Evolutionary conservation across 1,284 basidiomycete genomes (phyloP), one percentile per base, ranked within the genome.

Genomic region (Apiotrichum brassicae): DNA sequence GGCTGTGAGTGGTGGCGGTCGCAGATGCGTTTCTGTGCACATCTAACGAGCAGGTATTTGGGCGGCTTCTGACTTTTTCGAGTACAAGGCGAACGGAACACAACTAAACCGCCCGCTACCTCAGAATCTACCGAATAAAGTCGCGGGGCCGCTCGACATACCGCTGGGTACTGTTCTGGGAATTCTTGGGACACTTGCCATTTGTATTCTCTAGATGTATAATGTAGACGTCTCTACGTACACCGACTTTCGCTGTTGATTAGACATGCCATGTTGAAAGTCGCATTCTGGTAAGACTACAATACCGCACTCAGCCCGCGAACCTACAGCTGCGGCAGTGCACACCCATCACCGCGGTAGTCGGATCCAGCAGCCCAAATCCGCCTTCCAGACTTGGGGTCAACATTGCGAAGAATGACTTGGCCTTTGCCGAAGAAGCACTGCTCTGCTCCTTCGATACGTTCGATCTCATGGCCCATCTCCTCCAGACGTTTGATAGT

Each of bases 381-480:
- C 22, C 56, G 40, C 49, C 49, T 59, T 2, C 61, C 61, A 6
- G 49, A 57, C 28, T 46, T 41, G 36, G 48, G 34, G 40, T 61
- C 61, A 4, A 49, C 46, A 1, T 50, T 57, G 25, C 51, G 34
- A 35, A 61, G 37, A 18, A 61, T 61, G 16, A 56, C 59, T 51
- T 63, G 61, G 12, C 61, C 59, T 46, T 61, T 63, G 12, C 57
- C 59, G 32, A 63, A 61, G 18, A 60, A 52, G 18, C 57, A 41
- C 38, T 58, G 59, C 37, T 59, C 53, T 6, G 48, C 43, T 3
- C 57, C 59, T 34, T 54, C 47, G 34, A 63, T 78, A 2, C 75
- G 55, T 45, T 81, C 79, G 24, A 84, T 83, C 62, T 89, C 81
- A 64, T 97, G 92, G 0, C 92, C 92, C 86, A 94, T 89, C 25